A percentile compares a stretch with the other conserved stretches of the same genome.
Conservation (phyloP, 2,329 filamentous ascomycete genomes). For the Paecilomyces sp. region DNA sequence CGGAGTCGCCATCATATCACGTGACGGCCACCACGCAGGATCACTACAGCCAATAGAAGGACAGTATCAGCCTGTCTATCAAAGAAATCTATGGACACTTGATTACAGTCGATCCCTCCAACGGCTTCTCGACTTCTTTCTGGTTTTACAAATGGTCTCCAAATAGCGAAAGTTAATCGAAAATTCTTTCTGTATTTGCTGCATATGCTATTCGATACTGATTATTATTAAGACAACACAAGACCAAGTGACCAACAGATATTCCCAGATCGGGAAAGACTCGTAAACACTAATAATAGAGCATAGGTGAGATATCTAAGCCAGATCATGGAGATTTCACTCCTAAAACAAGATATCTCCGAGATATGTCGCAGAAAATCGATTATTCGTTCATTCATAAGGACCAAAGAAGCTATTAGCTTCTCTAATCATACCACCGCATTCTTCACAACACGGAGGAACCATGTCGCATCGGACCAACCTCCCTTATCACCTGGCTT, state of each 20-base stretch:
- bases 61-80: not conserved
- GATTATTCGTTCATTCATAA: not conserved
- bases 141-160: too few relatives aligned
- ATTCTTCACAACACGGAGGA: conserved; percentile 45
- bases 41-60: not conserved
- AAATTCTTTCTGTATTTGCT: not conserved
- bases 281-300: not conserved
- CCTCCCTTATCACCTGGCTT: conserved; percentile 37
- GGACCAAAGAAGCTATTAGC: not conserved
- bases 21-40: not conserved
- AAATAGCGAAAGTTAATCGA: not conserved
- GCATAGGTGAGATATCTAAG: not conserved
- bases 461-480: conserved; percentile 54
- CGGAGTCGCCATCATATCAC: not conserved
- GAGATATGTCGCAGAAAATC: not conserved
- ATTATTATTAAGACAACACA: not conserved
- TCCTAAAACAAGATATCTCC: not conserved
- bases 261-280: not conserved
- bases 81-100: not conserved
- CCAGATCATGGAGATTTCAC: not conserved
- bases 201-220: not conserved
- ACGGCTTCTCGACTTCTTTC: too few relatives aligned
- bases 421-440: conserved; percentile 18
- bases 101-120: too few relatives aligned
- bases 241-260: not conserved